phyloP scores from a whole-genome alignment of 2,329 filamentous ascomycete genomes.

The Exophiala dermatitidis region DNA sequence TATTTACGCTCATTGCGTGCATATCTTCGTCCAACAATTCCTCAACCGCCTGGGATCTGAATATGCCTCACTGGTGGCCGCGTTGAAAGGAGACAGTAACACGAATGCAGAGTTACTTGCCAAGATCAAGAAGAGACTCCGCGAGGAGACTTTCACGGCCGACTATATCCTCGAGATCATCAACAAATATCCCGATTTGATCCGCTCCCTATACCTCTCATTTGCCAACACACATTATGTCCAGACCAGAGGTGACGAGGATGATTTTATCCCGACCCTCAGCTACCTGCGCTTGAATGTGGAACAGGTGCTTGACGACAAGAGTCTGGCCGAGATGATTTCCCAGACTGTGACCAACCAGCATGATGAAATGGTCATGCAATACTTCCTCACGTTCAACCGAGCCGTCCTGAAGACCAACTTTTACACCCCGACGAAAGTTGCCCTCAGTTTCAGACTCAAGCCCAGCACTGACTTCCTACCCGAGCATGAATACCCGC shows the following conservation, averaged over 20 bases:
- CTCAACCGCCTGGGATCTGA: conserved; percentile 88
- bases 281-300: conserved; percentile 60
- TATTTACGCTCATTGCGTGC: conserved; percentile 93
- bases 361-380: conserved; percentile 98
- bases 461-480: conserved; percentile 70
- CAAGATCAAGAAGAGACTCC: conserved; percentile 90
- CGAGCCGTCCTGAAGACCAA: conserved; percentile 91
- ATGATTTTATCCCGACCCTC: conserved; percentile 63
- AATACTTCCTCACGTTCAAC: conserved; percentile 93
- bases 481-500: conserved; percentile 84
- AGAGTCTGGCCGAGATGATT: conserved; percentile 67
- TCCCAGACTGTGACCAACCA: conserved; percentile 77
- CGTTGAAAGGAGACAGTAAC: conserved; percentile 74
- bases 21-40: conserved; percentile 98
- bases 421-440: conserved; percentile 95
- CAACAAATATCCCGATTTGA: conserved; percentile 75
- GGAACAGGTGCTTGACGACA: conserved; percentile 68
- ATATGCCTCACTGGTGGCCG: conserved; percentile 76
- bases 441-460: conserved; percentile 91
- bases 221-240: conserved; percentile 84
- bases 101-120: conserved; percentile 78
- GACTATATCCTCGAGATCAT: conserved; percentile 99
- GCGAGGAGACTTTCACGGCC: conserved; percentile 93
- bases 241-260: conserved; percentile 55
- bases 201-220: conserved; percentile 79